These are phyloP conservation scores for Kurtzmaniella fragi DNA, from an alignment of 805 yeast genomes.

Conservation along the genomic window DNA sequence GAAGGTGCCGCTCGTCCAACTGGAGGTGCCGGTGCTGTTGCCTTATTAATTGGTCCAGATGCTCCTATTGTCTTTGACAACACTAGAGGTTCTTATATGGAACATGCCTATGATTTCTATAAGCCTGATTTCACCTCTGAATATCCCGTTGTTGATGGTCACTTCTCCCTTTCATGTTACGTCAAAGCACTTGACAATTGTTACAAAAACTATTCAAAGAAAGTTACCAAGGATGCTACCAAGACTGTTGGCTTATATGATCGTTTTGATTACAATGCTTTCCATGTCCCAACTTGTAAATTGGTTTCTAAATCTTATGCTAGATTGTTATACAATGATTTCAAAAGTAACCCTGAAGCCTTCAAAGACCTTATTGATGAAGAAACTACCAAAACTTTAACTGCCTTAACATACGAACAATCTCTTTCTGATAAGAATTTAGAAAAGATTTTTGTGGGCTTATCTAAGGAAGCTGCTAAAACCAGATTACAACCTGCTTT, in stretches of 20 bases:
- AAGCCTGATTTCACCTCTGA: constrained; percentile 96
- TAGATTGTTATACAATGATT: constrained; percentile 86
- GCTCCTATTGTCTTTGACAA: constrained; percentile 93
- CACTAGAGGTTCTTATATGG: constrained; percentile 89
- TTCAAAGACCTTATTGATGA: constrained; percentile 40
- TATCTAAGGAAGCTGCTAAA: constrained; percentile 64
- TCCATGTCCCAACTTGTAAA: constrained; percentile 98
- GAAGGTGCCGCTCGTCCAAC: constrained; percentile 99
- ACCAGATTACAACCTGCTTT: constrained; percentile 76
- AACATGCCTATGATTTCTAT: constrained; percentile 96
- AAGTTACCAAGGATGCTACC: constrained; percentile 46
- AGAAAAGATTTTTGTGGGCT: constrained; percentile 79
- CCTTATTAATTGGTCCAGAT: constrained; percentile 92
- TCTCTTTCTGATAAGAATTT: constrained; percentile 74
- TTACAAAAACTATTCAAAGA: constrained; percentile 75
- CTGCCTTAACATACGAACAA: constrained; percentile 61
- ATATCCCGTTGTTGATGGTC: constrained; percentile 97
- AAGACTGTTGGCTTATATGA: constrained; percentile 55
- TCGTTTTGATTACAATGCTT: constrained; percentile 85
- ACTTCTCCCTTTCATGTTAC: constrained; percentile 89
- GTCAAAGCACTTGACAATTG: constrained; percentile 88
- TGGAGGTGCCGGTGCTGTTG: constrained; percentile 98
- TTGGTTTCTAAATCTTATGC: constrained; percentile 90
- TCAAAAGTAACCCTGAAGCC: constrained; percentile 58
- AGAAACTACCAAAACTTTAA: constrained; percentile 50